Conservation (phyloP, 2,329 filamentous ascomycete species). For the Botryosphaeria dothidea region DNA sequence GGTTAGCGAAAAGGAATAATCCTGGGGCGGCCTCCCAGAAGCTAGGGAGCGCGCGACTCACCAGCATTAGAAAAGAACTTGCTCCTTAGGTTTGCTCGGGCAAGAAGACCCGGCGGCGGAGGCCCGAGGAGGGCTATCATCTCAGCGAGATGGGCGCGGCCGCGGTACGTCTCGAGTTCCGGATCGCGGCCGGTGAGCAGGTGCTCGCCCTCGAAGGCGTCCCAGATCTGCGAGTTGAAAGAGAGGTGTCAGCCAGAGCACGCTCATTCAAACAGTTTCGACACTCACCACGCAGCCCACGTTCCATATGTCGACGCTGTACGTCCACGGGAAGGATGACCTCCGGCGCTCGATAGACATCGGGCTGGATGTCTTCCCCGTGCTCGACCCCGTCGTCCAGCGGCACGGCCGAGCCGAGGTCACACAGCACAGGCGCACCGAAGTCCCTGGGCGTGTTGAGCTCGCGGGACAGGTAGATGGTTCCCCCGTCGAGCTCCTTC, state of each 20-base stretch:
- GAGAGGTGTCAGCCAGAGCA: neutral
- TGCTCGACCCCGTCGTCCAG: slow-evolving; percentile 29
- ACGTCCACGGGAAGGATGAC: slow-evolving; percentile 41
- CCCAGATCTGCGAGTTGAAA: slow-evolving; percentile 33
- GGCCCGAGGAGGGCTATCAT: slow-evolving; percentile 27
- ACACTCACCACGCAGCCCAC: slow-evolving; percentile 38
- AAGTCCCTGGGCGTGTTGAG: slow-evolving; percentile 35
- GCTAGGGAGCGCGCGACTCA: slow-evolving; percentile 13
- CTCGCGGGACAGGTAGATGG: slow-evolving; percentile 39
- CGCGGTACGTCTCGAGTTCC: slow-evolving; percentile 28
- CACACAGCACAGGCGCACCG: slow-evolving; percentile 36
- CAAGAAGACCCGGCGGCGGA: slow-evolving; percentile 24
- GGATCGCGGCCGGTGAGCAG: slow-evolving; percentile 31
- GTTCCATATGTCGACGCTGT: slow-evolving; percentile 41
- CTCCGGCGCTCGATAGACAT: slow-evolving; percentile 41
- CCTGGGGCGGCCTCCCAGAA: neutral
- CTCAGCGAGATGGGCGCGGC: slow-evolving; percentile 31
- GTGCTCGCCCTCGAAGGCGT: slow-evolving; percentile 36
- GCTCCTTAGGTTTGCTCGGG: slow-evolving; percentile 18
- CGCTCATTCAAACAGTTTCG: neutral
- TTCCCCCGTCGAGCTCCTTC: slow-evolving; percentile 33
- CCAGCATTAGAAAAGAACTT: slow-evolving; percentile 25
- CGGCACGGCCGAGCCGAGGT: slow-evolving; percentile 32
- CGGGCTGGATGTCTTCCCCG: slow-evolving; percentile 34
- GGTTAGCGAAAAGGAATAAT: neutral